phyloP scores from a whole-genome alignment of 2,329 filamentous ascomycete genomes.

The Paraphoma chrysanthemicola region DNA sequence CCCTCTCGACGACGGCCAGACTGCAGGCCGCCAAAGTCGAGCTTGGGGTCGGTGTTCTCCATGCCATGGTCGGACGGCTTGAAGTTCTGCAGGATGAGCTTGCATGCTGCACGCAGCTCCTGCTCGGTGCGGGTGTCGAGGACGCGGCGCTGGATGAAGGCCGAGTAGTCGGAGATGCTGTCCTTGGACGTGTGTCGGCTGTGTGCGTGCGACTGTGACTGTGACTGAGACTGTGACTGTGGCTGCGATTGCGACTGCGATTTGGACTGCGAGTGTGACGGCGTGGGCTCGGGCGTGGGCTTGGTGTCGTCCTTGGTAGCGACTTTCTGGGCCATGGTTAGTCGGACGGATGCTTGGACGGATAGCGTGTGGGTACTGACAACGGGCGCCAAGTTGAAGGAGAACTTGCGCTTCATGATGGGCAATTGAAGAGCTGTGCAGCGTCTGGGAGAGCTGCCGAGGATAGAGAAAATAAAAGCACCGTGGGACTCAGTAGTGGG shows the following conservation, averaged over 20 bases:
- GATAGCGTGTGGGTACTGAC: conserved; percentile 31
- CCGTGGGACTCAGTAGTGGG: not conserved
- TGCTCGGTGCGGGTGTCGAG: conserved; percentile 52
- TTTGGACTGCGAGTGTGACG: conserved; percentile 12
- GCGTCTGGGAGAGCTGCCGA: not conserved
- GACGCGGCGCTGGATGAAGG: conserved; percentile 53
- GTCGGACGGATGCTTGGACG: not conserved
- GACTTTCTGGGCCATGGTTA: conserved; percentile 38
- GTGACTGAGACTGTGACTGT: conserved; percentile 8
- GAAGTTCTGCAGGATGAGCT: conserved; percentile 51
- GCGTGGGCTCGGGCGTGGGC: conserved; percentile 33
- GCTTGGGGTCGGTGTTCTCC: conserved; percentile 44
- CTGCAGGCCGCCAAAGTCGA: conserved; percentile 41
- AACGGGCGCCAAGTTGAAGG: conserved; percentile 52
- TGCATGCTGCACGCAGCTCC: conserved; percentile 55
- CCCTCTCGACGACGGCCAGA: conserved; percentile 8
- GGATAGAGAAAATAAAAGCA: not conserved
- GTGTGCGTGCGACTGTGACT: conserved; percentile 19
- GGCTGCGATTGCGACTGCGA: conserved; percentile 3
- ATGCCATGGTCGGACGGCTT: conserved; percentile 49
- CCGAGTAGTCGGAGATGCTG: conserved; percentile 46
- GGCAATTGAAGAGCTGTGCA: not conserved
- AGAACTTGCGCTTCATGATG: conserved; percentile 54
- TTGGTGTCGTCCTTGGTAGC: conserved; percentile 41
- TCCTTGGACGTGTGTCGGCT: conserved; percentile 36